Percentiles rank a stretch among this genome's conserved stretches.
phyloP scores from a whole-genome alignment of 768 basidiomycete species.

The Baorangia bicolor region DNA sequence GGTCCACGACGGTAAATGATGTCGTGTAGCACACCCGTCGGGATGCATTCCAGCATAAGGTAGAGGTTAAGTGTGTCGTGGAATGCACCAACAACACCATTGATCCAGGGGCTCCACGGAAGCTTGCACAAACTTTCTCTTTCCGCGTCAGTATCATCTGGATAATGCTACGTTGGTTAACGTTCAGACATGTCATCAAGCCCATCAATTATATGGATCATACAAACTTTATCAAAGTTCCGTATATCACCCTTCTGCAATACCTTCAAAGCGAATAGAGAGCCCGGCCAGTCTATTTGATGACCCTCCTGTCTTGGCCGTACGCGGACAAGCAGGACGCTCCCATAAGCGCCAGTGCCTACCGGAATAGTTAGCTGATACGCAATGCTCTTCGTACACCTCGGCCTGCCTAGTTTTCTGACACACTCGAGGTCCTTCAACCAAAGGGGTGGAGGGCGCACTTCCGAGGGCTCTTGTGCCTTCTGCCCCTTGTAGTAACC shows the following conservation, averaged over 20 bases:
- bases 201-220: not conserved
- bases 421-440: slow-evolving; percentile 44
- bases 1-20: slow-evolving; percentile 34
- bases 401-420: slow-evolving; percentile 37
- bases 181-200: not conserved
- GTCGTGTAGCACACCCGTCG: slow-evolving; percentile 42
- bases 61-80: slow-evolving; percentile 50
- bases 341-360: slow-evolving; percentile 44
- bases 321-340: slow-evolving; percentile 42
- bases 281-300: slow-evolving; percentile 34
- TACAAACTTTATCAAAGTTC: slow-evolving; percentile 31
- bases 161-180: slow-evolving; percentile 19
- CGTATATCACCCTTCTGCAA: slow-evolving; percentile 37
- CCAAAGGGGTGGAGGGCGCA: slow-evolving; percentile 37
- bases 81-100: slow-evolving; percentile 45
- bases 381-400: not conserved
- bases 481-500: slow-evolving; percentile 10
- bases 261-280: slow-evolving; percentile 49
- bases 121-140: slow-evolving; percentile 39
- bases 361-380: not conserved
- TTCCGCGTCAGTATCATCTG: slow-evolving; percentile 40
- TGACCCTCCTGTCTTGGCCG: slow-evolving; percentile 31
- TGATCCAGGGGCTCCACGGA: slow-evolving; percentile 55
- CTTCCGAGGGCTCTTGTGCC: slow-evolving; percentile 30
- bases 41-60: slow-evolving; percentile 49